Base-by-base conservation (phyloP, 2,329 filamentous ascomycete species). In the Ambrosiella xylebori region DNA sequence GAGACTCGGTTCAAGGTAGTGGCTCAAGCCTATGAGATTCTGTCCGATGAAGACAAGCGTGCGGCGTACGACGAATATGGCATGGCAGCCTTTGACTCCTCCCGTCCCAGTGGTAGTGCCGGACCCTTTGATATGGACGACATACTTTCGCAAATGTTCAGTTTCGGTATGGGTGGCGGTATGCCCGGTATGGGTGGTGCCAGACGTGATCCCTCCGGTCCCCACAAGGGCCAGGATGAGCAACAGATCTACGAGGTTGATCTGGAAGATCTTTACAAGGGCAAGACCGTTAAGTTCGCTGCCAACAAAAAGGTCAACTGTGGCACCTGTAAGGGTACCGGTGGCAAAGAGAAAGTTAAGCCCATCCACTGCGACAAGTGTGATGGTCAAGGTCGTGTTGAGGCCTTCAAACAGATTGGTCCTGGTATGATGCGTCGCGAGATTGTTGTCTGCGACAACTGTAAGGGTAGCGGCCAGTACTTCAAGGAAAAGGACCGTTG, bases 401-500 rank as follows among this genome's bases (percentile, higher is more conserved):
- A 90, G 67, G 82, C 84, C 19, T 79, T 93, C 67, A 82, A 86
- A 61, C 86, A 89, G 66, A 80, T 97, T 62, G 91, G 90, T 0
- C 88, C 90, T 17, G 89, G 90, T 60, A 76, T 96, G 68, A 82
- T 94, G 62, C 87, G 88, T 37, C 85, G 88, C 66, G 84, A 88
- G 65, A 81, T 84, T 6, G 81, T 90, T 41, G 71, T 83, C 40
- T 98, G 93, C 70, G 83, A 85, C 65, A 83, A 85, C 65, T 98
- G 93, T 71, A 78, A 83, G 61, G 91, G 90, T 39, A 79, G 82
- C n/a, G 93, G 93, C 5, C 82, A 84, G 66, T 82, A 90, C 66
- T 95, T 83, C 74, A 91, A 91, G 70, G 88, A 95, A 67, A 97
- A 97, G 76, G 93, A 98, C 67, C 88, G 88, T 68, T 98, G 93